These are phyloP conservation scores for Pythium brachiatum DNA, from an alignment of 352 stramenopile genomes.

Conservation along the genomic window DNA sequence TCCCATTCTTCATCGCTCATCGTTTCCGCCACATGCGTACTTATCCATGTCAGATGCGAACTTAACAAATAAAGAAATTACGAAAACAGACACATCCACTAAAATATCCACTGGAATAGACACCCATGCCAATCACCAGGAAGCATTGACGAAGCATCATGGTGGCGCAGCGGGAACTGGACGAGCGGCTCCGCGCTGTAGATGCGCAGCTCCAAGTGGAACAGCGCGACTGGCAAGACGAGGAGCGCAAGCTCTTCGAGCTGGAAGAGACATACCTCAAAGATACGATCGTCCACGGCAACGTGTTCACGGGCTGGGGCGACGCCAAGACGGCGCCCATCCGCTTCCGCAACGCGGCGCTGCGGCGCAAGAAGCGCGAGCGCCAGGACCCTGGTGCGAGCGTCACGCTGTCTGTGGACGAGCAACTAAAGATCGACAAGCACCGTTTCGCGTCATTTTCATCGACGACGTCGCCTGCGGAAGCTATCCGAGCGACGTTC, in stretches of 20 bases:
- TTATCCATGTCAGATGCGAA: conserved; percentile 1
- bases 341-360: conserved; percentile 63
- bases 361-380: conserved; percentile 61
- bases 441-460: conserved; percentile 70
- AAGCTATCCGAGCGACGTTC: conserved; percentile 29
- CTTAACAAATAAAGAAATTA: conserved; percentile 2
- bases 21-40: conserved; percentile 10
- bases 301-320: conserved; percentile 70
- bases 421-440: conserved; percentile 60
- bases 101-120: not conserved
- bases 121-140: not conserved
- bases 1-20: conserved; percentile 23
- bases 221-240: conserved; percentile 51
- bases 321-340: conserved; percentile 58
- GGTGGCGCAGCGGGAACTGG: conserved; percentile 50
- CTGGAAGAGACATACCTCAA: conserved; percentile 71
- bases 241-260: conserved; percentile 72
- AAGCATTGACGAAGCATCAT: conserved; percentile 20
- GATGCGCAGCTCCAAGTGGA: conserved; percentile 43
- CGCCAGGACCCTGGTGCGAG: conserved; percentile 30
- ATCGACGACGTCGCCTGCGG: conserved; percentile 62
- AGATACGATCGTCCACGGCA: conserved; percentile 68
- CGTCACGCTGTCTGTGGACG: conserved; percentile 32
- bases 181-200: conserved; percentile 46
- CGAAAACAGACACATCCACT: not conserved